Base-by-base conservation (phyloP, 75 land plant genomes). In the Azolla pinnata region DNA sequence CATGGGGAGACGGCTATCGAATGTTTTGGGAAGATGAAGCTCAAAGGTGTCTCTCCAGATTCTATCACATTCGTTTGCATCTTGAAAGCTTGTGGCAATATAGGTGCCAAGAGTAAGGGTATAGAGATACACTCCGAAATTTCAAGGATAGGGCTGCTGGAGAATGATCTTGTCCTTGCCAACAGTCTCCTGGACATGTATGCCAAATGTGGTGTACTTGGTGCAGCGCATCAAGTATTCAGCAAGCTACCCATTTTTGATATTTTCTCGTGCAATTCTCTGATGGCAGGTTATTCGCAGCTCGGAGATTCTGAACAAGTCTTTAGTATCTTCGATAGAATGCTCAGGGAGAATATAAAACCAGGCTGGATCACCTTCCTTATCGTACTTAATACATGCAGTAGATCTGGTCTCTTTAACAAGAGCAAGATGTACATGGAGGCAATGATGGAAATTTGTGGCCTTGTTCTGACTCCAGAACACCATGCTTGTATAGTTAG, bases 21-120 rank as follows among this genome's bases (percentile, higher is more conserved):
- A 21, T 30, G 77, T 34, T 77, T 83, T 28, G 25, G 2, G 17
- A 27, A 67, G 5, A 83, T 83, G 83, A 28, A 44, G 31, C 26
- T 53, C 10, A 32, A 59, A 34, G 64, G 57, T 5, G 18, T 70
- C 20, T 67, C 66, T 29, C 70, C 77, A 33, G 83, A 87, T 49
- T 49, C 44, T 16, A 58, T 80, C n/a, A 60, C 81, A 29, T 33
- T 83, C 2, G 20, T 75, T 10, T 71, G 73, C 29, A 28, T 68
- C 44, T 68, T 87, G 20, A 68, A 68, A 19, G 77, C 83, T 29
- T 59, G 60, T 65, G 67, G 74, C 25, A 57, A 63, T 51, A 62
- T 80, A 46, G 76, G 81, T 21, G 66, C 76, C 1, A 47, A 75
- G 49, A 72, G 56, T 18, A 72, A 65, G 58, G 90, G 86, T 23